Evolutionary conservation across 495 filamentous ascomycete species (phyloP), one percentile per base, ranked within the genome.

Genomic region (Lasiosphaeriaceae sp.): DNA sequence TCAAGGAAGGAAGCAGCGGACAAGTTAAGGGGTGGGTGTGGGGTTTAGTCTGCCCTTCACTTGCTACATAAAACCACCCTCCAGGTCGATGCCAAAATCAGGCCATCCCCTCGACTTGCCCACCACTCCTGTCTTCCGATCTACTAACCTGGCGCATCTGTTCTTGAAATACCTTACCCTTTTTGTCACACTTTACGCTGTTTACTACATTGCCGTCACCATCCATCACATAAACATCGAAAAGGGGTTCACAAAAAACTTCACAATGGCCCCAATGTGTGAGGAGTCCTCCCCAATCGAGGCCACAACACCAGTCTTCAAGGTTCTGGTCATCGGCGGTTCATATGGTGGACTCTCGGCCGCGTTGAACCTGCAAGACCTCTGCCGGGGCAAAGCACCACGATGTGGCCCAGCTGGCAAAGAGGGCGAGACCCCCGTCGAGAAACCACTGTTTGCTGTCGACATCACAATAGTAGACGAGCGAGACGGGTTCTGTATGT

Each of bases 381-480:
- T 86, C 14, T 79, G 79, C 56, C 67, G 74, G 24, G 81, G 80
- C 19, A 52, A 41, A 0, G 39, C 52, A 14, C 60, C 65, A 1
- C 65, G 68, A 22, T 61, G 61, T 43, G 66, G 62, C 2, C 41
- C 56, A 6, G 50, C 59, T n/a, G 55, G 59, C 29, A 54, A 45
- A n/a, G 52, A 63, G 29, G 63, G 70, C 57, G 31, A 67, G 63
- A 21, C 55, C 16, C 55, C 55, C 14, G 19, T 55, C 19, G 66
- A 64, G 43, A 37, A 48, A 51, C 69, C 56, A 19, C 66, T 67
- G 16, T 74, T 84, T 34, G 73, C 78, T 1, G 60, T 88, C 19
- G 73, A 87, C 37, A 83, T 88, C 47, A 88, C 85, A 11, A 74
- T 90, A 9, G 80, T 88, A 5, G 86, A 90, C 61, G 83, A 88